Evolutionary conservation across 768 basidiomycete species (phyloP).

Genomic region (Pilatotrama ljubarskyi): DNA sequence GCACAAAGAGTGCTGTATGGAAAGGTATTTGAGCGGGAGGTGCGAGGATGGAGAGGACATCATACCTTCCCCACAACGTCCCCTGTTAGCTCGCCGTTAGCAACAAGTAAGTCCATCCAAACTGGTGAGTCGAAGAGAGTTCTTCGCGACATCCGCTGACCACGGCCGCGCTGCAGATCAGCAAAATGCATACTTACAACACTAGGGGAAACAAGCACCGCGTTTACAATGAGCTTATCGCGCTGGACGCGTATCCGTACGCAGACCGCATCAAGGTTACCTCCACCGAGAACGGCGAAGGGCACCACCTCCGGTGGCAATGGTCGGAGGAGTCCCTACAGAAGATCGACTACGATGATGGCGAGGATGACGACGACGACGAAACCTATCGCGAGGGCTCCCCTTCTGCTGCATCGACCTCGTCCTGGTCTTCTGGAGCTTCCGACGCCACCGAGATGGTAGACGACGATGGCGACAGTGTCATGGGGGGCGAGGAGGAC

Average conservation of each 20-base stretch:
- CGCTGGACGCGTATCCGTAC: not conserved
- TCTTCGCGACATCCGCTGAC: not conserved
- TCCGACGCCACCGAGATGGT: not conserved
- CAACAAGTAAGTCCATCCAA: not conserved
- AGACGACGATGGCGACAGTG: slow-evolving; percentile 15
- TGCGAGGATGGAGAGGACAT: not conserved
- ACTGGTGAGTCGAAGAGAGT: not conserved
- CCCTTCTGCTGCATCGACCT: not conserved
- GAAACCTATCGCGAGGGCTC: not conserved
- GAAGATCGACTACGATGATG: no score
- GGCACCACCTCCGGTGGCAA: slow-evolving; percentile 11
- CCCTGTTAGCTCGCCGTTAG: not conserved
- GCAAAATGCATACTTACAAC: slow-evolving; percentile 6
- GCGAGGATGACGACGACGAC: not conserved
- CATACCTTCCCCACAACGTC: slow-evolving; percentile 2
- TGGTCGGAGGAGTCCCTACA: not conserved
- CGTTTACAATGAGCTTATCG: not conserved
- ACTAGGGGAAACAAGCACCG: not conserved
- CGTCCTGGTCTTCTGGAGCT: not conserved
- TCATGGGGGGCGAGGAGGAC: slow-evolving; percentile 9
- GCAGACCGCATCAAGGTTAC: slow-evolving; percentile 1
- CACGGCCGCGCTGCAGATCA: not conserved
- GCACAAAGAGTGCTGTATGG: slow-evolving; percentile 7
- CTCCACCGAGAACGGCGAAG: slow-evolving; percentile 1
- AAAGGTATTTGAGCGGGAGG: slow-evolving; percentile 14